phyloP scores from a whole-genome alignment of 2,329 filamentous ascomycete genomes.

The Fusarium solani-melongenae region DNA sequence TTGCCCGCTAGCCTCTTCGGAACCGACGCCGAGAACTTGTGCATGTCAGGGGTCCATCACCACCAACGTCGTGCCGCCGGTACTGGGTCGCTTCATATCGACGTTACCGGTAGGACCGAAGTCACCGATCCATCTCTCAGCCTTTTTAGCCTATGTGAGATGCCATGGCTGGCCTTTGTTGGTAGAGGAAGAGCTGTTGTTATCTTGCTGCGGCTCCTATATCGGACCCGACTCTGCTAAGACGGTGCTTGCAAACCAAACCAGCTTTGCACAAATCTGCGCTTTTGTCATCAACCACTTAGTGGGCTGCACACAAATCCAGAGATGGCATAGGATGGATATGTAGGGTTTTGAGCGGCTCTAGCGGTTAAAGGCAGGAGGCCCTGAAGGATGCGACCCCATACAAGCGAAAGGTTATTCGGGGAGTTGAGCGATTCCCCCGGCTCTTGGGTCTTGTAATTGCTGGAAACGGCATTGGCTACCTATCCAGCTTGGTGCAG shows the following conservation, averaged over 20 bases:
- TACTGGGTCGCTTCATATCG: conserved; percentile 20
- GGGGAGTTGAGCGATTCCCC: background rate
- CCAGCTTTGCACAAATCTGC: background rate
- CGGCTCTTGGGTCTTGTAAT: background rate
- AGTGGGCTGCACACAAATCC: background rate
- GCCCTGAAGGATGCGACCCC: background rate
- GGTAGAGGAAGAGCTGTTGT: background rate
- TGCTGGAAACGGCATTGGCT: background rate
- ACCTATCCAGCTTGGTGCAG: background rate
- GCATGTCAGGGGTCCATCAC: conserved; percentile 8
- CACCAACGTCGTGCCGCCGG: background rate
- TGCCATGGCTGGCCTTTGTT: background rate
- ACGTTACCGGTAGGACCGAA: background rate
- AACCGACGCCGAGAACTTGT: conserved; percentile 1
- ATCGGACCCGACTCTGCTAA: background rate
- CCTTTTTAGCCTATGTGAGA: background rate
- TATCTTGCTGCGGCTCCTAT: background rate
- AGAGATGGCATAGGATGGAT: background rate
- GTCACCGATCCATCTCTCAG: background rate
- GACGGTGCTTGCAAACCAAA: background rate
- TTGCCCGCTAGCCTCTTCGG: conserved; percentile 3
- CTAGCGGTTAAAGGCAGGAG: background rate
- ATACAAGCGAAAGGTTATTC: background rate
- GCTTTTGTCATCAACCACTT: background rate
- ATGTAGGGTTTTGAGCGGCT: background rate